Percentiles rank a stretch among this genome's conserved stretches.
These are phyloP conservation scores for Candida dajiaensis DNA, from an alignment of 805 yeast genomes.

Conservation along the genomic window DNA sequence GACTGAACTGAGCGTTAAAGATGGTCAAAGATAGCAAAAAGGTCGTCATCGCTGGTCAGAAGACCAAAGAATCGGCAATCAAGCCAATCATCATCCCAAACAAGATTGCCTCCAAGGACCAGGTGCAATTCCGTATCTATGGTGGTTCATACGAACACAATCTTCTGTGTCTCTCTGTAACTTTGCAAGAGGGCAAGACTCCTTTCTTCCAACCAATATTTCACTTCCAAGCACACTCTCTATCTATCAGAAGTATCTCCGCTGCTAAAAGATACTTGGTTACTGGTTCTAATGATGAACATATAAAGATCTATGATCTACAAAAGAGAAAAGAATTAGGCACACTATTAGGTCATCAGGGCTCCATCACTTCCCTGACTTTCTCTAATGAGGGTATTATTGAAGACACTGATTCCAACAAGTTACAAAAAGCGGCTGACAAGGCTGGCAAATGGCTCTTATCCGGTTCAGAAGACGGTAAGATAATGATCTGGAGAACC, in stretches of 20 bases:
- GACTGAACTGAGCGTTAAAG: not conserved
- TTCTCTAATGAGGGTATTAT: slow-evolving; percentile 52
- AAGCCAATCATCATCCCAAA: slow-evolving; percentile 22
- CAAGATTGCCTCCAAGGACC: not conserved
- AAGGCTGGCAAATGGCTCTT: slow-evolving; percentile 81
- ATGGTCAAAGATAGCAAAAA: not conserved
- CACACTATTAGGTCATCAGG: slow-evolving; percentile 80
- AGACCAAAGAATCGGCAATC: slow-evolving; percentile 7
- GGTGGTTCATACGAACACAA: slow-evolving; percentile 97
- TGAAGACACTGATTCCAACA: slow-evolving; percentile 4
- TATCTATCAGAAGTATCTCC: slow-evolving; percentile 82
- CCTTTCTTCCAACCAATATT: slow-evolving; percentile 88
- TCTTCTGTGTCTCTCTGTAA: slow-evolving; percentile 72
- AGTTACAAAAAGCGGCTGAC: slow-evolving; percentile 1
- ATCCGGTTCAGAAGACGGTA: slow-evolving; percentile 88
- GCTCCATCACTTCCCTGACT: slow-evolving; percentile 72
- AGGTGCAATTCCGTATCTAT: slow-evolving; percentile 61
- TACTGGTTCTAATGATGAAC: slow-evolving; percentile 94
- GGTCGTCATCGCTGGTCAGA: not conserved
- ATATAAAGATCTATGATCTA: slow-evolving; percentile 87
- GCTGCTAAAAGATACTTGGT: slow-evolving; percentile 79
- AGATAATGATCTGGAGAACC: slow-evolving; percentile 86
- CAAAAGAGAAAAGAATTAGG: slow-evolving; percentile 94
- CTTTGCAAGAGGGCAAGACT: slow-evolving; percentile 42
- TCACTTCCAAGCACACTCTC: slow-evolving; percentile 91